Percentiles rank a stretch among this genome's conserved stretches.
phyloP scores from a whole-genome alignment of 805 yeast species.

The Sugiyamaella mastotermitis region DNA sequence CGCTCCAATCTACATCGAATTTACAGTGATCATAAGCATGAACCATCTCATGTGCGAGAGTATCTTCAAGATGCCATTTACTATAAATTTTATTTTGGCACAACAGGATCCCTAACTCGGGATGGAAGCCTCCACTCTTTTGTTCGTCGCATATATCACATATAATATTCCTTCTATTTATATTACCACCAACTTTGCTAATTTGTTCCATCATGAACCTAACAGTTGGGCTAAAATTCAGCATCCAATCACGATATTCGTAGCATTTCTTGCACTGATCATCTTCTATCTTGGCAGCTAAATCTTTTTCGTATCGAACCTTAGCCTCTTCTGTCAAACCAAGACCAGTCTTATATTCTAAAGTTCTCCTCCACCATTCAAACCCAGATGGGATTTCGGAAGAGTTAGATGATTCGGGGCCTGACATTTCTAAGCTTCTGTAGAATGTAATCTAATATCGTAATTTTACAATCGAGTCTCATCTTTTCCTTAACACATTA shows the following conservation, averaged over 20 bases:
- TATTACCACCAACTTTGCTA: conserved; percentile 52
- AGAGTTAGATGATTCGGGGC: too few species aligned
- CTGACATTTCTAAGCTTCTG: too few species aligned
- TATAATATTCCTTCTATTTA: conserved; percentile 47
- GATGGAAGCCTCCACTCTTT: conserved; percentile 90
- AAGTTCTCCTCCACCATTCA: conserved; percentile 76
- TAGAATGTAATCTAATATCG: too few species aligned
- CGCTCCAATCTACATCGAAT: conserved; percentile 79
- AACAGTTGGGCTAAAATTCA: conserved; percentile 70
- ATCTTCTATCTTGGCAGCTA: conserved; percentile 37
- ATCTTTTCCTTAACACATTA: too few species aligned
- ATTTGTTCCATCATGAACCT: conserved; percentile 83
- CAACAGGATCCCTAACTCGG: conserved; percentile 75
- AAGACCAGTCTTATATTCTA: conserved; percentile 65
- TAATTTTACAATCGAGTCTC: too few species aligned
- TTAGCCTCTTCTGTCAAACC: conserved; percentile 52
- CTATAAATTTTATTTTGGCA: conserved; percentile 77
- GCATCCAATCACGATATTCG: conserved; percentile 72
- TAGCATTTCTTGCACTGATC: conserved; percentile 64
- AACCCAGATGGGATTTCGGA: conserved; percentile 46
- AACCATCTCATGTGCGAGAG: conserved; percentile 84
- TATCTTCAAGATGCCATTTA: conserved; percentile 82
- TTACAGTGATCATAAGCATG: conserved; percentile 90
- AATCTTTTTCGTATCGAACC: conserved; percentile 52
- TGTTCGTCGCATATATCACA: conserved; percentile 82